These are phyloP conservation scores for Clavariopsis aquatica DNA, from an alignment of 495 filamentous ascomycete species.

Conservation along the genomic window DNA sequence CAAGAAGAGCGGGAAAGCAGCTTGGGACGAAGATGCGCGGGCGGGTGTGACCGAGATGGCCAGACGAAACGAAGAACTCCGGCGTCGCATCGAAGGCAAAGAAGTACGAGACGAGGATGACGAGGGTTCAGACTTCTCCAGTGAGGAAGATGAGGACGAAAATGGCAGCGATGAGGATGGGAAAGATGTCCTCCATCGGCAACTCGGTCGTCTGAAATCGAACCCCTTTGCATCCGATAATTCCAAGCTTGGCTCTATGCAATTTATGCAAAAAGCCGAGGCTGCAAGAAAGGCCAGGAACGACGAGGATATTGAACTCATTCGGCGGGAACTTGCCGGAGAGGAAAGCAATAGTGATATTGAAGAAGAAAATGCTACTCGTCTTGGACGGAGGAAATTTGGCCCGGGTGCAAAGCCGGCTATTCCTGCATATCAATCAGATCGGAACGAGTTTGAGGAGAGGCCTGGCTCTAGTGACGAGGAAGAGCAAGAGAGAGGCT, in stretches of 20 bases:
- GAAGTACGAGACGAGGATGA: slow-evolving; percentile 52
- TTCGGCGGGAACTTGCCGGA: slow-evolving; percentile 68
- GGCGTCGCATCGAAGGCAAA: slow-evolving; percentile 80
- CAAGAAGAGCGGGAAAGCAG: slow-evolving; percentile 59
- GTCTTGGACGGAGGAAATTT: slow-evolving; percentile 45
- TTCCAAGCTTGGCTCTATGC: slow-evolving; percentile 67
- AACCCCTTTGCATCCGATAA: slow-evolving; percentile 41
- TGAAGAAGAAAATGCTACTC: slow-evolving; percentile 37
- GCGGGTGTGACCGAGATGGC: slow-evolving; percentile 79
- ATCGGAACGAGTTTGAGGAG: slow-evolving; percentile 63
- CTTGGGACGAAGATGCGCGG: slow-evolving; percentile 49
- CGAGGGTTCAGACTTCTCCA: slow-evolving; percentile 50
- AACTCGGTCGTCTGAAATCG: slow-evolving; percentile 61
- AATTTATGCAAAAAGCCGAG: slow-evolving; percentile 92
- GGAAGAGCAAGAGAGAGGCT: slow-evolving; percentile 40
- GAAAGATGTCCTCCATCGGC: slow-evolving; percentile 54
- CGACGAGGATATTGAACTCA: slow-evolving; percentile 72
- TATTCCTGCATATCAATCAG: slow-evolving; percentile 1
- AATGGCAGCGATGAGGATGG: slow-evolving; percentile 57
- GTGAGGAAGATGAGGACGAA: slow-evolving; percentile 60
- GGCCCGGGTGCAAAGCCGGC: slow-evolving; percentile 37
- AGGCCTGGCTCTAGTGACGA: slow-evolving; percentile 57
- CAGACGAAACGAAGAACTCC: slow-evolving; percentile 79
- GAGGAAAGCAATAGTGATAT: slow-evolving; percentile 51
- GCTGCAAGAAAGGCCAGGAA: slow-evolving; percentile 73